phyloP scores from a whole-genome alignment of 2,329 filamentous ascomycete genomes.

The Paramyrothecium sp. region DNA sequence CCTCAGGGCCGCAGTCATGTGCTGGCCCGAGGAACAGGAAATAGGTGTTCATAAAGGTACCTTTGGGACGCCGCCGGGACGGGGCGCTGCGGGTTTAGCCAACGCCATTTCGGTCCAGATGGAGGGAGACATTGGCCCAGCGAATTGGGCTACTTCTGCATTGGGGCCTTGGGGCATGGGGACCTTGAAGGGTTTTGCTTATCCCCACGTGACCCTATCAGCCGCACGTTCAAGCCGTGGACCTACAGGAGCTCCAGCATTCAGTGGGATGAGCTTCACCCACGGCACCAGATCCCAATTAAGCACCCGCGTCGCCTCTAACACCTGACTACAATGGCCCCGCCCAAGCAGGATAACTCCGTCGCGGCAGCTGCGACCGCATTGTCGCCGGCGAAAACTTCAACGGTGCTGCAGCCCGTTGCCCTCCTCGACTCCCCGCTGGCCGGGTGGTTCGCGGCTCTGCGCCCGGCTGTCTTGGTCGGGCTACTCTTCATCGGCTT shows the following conservation, averaged over 20 bases:
- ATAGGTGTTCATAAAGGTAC: too few species aligned
- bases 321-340: not conserved
- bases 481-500: constrained; percentile 65
- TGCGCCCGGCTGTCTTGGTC: constrained; percentile 68
- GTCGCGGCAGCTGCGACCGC: constrained; percentile 15
- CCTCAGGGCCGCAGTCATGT: too few species aligned
- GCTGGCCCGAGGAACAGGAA: too few species aligned
- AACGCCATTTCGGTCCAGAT: too few species aligned
- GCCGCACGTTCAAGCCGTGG: not conserved
- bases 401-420: constrained; percentile 33
- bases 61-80: too few species aligned
- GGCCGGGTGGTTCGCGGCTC: constrained; percentile 55
- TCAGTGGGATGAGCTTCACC: not conserved
- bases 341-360: constrained; percentile 1
- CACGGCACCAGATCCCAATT: too few species aligned
- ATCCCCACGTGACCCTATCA: not conserved
- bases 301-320: not conserved
- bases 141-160: too few species aligned
- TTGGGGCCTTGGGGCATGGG: too few species aligned
- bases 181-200: not conserved
- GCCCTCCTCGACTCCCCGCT: constrained; percentile 32
- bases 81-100: too few species aligned
- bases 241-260: not conserved
- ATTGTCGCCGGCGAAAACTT: constrained; percentile 23
- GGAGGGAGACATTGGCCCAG: too few species aligned